Evolutionary conservation across 1,284 basidiomycete genomes (phyloP), one percentile per base, ranked within the genome.

Genomic region (Amylostereum areolatum): DNA sequence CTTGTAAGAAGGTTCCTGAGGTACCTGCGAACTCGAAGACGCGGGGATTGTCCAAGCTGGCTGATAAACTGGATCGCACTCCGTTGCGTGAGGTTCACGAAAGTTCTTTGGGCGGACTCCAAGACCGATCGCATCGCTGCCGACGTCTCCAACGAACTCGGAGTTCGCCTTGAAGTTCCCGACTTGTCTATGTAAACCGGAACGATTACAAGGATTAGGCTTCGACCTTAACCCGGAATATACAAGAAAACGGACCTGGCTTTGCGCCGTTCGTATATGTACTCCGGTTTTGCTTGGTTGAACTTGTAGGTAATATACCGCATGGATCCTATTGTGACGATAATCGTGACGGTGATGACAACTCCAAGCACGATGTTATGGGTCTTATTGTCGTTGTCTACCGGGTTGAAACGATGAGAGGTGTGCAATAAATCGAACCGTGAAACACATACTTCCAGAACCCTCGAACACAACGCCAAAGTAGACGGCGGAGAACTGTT

Each of bases 281-380:
- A 80, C 1, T 69, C 62, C 0, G 85, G 79, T 57, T 91, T 86
- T 24, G 81, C 85, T 57, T 78, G 72, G 61, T 85, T 80, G 81
- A 95, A 91, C 66, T 82, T 66, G 47, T 64, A 69, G 58, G 80
- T 80, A 58, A 95, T 86, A 63, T 87, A 96, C 83, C 88, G 92
- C 68, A 89, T 86, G 0, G 91, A 87, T 39, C 70, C 66, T 43
- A 89, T 56, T 0, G 92, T 95, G 53, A 95, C 78, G 27, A 91
- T 30, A 47, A 80, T 64, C 0, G 86, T 87, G 33, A 83, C 49
- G 4, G 60, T 78, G 30, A 89, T 68, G 2, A 89, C 84, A 18
- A 71, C 62, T 52, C 83, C 76, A 51, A 80, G 83, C 55, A 89
- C 78, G 52, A 85, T 77, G 52, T 69, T 79, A 57, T 77, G 3